These are phyloP conservation scores for Kewa caespitosa DNA, from an alignment of 179 eudicot genomes.

Conservation along the genomic window DNA sequence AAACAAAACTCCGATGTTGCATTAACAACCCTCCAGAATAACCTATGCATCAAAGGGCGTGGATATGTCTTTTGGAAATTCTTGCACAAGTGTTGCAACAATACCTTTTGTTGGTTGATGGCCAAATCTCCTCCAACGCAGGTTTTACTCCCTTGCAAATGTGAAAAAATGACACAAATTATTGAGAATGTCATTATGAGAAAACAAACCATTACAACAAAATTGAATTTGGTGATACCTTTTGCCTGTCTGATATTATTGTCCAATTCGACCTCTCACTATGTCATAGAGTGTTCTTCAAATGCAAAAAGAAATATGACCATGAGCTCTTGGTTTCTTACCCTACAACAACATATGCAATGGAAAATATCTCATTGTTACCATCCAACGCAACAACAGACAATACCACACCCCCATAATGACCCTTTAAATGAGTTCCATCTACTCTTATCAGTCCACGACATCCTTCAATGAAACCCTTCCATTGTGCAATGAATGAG, in stretches of 20 bases:
- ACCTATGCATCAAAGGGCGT: background rate
- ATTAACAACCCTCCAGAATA: background rate
- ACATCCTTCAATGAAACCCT: background rate
- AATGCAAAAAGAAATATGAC: background rate
- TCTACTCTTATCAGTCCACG: background rate
- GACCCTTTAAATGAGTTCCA: background rate
- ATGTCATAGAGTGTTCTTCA: background rate
- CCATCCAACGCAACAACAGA: background rate
- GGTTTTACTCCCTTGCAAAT: constrained; percentile 3
- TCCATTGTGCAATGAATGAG: background rate
- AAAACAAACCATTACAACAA: background rate
- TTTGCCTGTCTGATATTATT: background rate
- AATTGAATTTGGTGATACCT: background rate
- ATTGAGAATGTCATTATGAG: background rate
- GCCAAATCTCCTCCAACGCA: background rate
- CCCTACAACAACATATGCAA: background rate
- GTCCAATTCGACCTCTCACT: background rate
- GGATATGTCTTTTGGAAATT: background rate
- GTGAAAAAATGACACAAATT: too few species aligned
- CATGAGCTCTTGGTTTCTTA: background rate
- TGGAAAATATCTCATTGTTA: background rate
- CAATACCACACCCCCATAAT: background rate
- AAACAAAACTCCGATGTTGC: background rate
- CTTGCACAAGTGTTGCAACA: constrained; percentile 1
- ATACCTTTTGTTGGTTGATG: background rate